A percentile compares a stretch with the other conserved stretches of the same genome.
Conservation (phyloP, 306 rosid species). For the Cucurbita argyrosperma region DNA sequence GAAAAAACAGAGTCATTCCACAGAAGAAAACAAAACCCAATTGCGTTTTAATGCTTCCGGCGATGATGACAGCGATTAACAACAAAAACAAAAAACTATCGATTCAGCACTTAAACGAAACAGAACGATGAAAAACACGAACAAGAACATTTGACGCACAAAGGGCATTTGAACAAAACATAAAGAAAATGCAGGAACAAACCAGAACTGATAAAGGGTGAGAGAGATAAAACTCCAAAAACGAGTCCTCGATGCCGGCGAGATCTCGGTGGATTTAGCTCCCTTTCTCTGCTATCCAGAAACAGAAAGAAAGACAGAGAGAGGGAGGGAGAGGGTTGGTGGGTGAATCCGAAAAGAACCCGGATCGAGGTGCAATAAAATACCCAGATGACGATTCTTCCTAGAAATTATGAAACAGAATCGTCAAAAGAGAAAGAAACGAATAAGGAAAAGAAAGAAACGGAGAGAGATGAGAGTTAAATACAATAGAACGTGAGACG, state of each 20-base stretch:
- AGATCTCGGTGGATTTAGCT: background rate
- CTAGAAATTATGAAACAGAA: background rate
- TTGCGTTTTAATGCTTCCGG: background rate
- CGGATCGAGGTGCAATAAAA: slow-evolving; percentile 4
- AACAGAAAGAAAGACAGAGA: background rate
- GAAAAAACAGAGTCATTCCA: background rate
- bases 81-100: background rate
- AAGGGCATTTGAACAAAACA: background rate
- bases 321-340: background rate
- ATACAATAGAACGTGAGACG: background rate
- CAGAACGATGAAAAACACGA: background rate
- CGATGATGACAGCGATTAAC: background rate
- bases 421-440: background rate
- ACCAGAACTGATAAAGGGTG: background rate
- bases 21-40: background rate
- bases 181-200: background rate
- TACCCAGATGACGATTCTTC: slow-evolving; percentile 3
- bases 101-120: background rate
- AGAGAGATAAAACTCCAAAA: background rate
- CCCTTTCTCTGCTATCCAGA: background rate
- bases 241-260: background rate
- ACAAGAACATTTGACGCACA: background rate
- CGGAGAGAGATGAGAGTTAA: background rate
- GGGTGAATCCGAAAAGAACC: background rate
- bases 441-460: background rate